Percentiles rank a stretch among this genome's conserved stretches.
These are phyloP conservation scores for Hibiscus syriacus DNA, from an alignment of 345 rosid species.

Conservation along the genomic window DNA sequence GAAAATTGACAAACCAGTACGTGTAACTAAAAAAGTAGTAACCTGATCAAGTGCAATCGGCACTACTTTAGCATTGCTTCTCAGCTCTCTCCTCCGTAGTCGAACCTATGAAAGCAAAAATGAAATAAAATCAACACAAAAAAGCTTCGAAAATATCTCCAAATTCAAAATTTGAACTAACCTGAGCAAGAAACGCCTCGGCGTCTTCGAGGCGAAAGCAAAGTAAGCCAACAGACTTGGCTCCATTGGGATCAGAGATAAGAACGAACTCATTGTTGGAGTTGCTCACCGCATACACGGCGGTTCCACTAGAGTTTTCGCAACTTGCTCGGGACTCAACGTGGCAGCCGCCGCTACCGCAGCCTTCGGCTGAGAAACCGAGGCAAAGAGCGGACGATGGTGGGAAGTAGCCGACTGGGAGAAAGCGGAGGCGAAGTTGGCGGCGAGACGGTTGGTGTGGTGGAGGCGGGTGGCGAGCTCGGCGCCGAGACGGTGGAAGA, in stretches of 20 bases:
- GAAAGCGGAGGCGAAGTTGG: constrained; percentile 29
- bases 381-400: constrained; percentile 46
- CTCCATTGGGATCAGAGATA: constrained; percentile 79
- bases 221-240: constrained; percentile 80
- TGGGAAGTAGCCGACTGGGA: constrained; percentile 19
- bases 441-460: constrained; percentile 27
- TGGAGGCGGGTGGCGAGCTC: not conserved
- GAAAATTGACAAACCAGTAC: not conserved
- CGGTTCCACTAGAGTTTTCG: constrained; percentile 65
- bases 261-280: constrained; percentile 88
- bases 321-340: constrained; percentile 52
- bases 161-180: constrained; percentile 4
- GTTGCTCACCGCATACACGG: constrained; percentile 84
- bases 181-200: constrained; percentile 87
- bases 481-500: constrained; percentile 10
- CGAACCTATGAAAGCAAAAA: constrained; percentile 45
- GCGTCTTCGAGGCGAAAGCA: constrained; percentile 96
- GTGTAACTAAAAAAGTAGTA: not conserved
- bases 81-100: constrained; percentile 64
- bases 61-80: constrained; percentile 65
- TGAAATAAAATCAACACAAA: not conserved
- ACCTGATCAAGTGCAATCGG: constrained; percentile 96
- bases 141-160: not conserved
- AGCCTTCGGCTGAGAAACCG: constrained; percentile 51
- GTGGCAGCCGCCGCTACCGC: constrained; percentile 21